A percentile compares a stretch with the other conserved stretches of the same genome.
phyloP scores from a whole-genome alignment of 2,329 filamentous ascomycete species.

The Stemphylium beticola region DNA sequence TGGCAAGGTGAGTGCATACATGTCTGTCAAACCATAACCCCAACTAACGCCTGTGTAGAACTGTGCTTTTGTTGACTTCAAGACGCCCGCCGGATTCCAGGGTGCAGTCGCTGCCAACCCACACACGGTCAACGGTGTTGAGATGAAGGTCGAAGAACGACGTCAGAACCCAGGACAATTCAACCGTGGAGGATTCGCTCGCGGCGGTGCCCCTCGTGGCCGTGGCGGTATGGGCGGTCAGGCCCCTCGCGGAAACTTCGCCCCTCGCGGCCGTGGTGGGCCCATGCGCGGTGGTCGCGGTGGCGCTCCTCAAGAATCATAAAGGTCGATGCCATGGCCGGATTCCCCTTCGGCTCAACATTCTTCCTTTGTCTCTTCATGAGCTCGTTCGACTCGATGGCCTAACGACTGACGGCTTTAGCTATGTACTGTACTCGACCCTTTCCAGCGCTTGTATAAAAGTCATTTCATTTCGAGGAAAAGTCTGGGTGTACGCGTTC shows the following conservation, averaged over 20 bases:
- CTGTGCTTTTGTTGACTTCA: constrained; percentile 96
- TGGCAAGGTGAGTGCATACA: constrained; percentile 70
- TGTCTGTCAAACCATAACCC: background rate
- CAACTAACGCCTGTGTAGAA: constrained; percentile 64
- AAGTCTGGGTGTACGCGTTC: constrained; percentile 44
- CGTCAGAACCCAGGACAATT: constrained; percentile 61
- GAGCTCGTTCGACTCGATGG: constrained; percentile 23
- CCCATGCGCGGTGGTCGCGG: constrained; percentile 59
- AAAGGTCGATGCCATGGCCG: constrained; percentile 14
- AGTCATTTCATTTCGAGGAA: constrained; percentile 44
- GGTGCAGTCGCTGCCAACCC: constrained; percentile 85
- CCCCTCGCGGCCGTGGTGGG: constrained; percentile 72
- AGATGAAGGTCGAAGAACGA: constrained; percentile 86
- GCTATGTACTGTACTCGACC: constrained; percentile 46
- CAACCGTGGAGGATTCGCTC: constrained; percentile 43
- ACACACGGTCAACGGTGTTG: constrained; percentile 81
- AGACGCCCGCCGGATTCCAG: constrained; percentile 78
- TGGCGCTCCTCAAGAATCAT: constrained; percentile 43
- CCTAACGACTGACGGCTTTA: constrained; percentile 47
- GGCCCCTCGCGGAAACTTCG: constrained; percentile 71
- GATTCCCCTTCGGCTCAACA: constrained; percentile 11
- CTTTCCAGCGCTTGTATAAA: constrained; percentile 47
- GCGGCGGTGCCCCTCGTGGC: constrained; percentile 58
- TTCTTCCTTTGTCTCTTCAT: constrained; percentile 18
- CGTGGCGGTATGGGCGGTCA: constrained; percentile 66